These are phyloP conservation scores for Mucor velutinosus DNA, from an alignment of 371 early-diverging fungal species.

Conservation along the genomic window DNA sequence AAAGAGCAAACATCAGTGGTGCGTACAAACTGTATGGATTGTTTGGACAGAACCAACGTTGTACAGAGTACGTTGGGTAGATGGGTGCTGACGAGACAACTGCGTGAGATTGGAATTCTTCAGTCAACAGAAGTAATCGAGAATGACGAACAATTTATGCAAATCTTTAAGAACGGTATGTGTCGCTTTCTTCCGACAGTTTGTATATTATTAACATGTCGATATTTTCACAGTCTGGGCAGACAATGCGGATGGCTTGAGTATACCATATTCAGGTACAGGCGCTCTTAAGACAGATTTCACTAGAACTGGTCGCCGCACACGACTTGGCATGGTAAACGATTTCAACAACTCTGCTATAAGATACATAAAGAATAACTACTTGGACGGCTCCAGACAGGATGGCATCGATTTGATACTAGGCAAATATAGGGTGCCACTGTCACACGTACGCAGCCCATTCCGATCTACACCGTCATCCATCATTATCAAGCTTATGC, in stretches of 20 bases:
- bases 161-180: conserved; percentile 2
- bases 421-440: conserved; percentile 65
- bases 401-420: conserved; percentile 83
- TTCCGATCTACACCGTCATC: conserved; percentile 22
- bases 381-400: conserved; percentile 88
- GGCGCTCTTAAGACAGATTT: conserved; percentile 98
- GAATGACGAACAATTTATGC: conserved; percentile 45
- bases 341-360: conserved; percentile 82
- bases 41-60: conserved; percentile 99
- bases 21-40: conserved; percentile 99
- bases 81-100: conserved; percentile 64
- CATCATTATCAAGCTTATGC: conserved; percentile 20
- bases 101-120: conserved; percentile 67
- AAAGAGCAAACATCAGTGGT: conserved; percentile 78
- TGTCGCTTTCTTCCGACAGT: neutral
- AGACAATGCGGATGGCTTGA: conserved; percentile 98
- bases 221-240: conserved; percentile 80
- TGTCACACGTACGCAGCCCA: conserved; percentile 23
- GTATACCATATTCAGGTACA: conserved; percentile 96
- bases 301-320: conserved; percentile 91
- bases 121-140: conserved; percentile 63
- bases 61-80: conserved; percentile 93
- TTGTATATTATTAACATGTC: neutral
- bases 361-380: conserved; percentile 92
- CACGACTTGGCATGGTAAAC: conserved; percentile 75